Conservation (phyloP, 257 asterid species). For the Solanum virginianum region DNA sequence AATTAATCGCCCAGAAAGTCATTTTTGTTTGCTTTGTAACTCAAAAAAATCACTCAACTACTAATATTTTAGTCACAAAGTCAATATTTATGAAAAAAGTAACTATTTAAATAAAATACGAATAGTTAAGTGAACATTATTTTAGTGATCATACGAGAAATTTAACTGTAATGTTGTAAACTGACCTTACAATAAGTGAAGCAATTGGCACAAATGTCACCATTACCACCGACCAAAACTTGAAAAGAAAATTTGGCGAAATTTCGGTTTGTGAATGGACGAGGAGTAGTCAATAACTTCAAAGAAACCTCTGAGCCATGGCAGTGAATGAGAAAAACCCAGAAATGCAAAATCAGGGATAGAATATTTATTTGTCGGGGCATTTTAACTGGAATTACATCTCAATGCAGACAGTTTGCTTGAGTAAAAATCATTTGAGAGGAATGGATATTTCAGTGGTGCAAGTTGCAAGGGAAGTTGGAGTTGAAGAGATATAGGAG, state of each 20-base stretch:
- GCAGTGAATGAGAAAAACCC: constrained; percentile 13
- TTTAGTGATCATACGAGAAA: too few species aligned
- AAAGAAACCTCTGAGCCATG: constrained; percentile 26
- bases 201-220: constrained; percentile 34
- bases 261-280: constrained; percentile 38
- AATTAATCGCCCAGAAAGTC: too few species aligned
- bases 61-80: too few species aligned
- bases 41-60: too few species aligned
- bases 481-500: constrained; percentile 43
- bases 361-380: constrained; percentile 3
- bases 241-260: constrained; percentile 49
- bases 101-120: too few species aligned
- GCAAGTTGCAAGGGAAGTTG: too few species aligned
- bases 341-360: constrained; percentile 26
- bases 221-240: constrained; percentile 32
- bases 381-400: constrained; percentile 19
- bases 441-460: constrained; percentile 23
- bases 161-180: background rate
- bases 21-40: too few species aligned
- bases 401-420: background rate
- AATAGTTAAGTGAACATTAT: too few species aligned
- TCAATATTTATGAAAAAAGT: too few species aligned
- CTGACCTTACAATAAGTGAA: constrained; percentile 72
- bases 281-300: constrained; percentile 58
- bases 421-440: background rate